Conservation (phyloP, 2,329 filamentous ascomycete species). For the Aspergillus amoenus region DNA sequence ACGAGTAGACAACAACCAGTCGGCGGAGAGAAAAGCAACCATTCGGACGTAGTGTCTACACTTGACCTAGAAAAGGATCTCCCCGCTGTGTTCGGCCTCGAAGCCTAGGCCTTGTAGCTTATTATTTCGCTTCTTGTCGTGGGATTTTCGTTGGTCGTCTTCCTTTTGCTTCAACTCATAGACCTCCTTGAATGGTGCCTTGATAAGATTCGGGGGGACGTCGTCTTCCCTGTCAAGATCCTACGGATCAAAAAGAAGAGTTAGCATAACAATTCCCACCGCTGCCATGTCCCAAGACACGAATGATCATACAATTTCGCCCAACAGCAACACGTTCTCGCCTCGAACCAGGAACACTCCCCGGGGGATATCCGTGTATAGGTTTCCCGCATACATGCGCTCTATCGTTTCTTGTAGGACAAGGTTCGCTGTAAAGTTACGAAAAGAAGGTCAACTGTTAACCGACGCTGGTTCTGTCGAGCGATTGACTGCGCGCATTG, state of each 20-base stretch:
- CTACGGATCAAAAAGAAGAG: conserved; percentile 31
- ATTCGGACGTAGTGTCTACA: neutral
- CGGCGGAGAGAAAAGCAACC: conserved; percentile 4
- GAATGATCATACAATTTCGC: conserved; percentile 67
- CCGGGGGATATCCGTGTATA: conserved; percentile 81
- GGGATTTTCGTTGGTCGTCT: conserved; percentile 66
- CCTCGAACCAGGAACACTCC: conserved; percentile 91
- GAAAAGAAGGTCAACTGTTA: conserved; percentile 5
- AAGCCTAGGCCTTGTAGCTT: conserved; percentile 79
- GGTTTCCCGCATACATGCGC: conserved; percentile 70
- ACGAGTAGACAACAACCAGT: neutral
- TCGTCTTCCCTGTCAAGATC: conserved; percentile 96
- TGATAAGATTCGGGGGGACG: conserved; percentile 66
- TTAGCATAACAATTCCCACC: conserved; percentile 4
- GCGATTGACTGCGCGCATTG: neutral
- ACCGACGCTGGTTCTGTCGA: neutral
- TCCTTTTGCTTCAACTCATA: conserved; percentile 71
- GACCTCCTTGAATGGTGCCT: conserved; percentile 68
- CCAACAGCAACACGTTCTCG: conserved; percentile 93
- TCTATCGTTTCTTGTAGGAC: conserved; percentile 92
- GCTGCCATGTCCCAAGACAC: neutral
- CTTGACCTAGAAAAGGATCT: conserved; percentile 66
- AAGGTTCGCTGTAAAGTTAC: conserved; percentile 72
- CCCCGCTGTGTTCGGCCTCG: conserved; percentile 79
- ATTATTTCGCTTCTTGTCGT: conserved; percentile 69